Percentiles rank a stretch among this genome's conserved stretches.
phyloP scores from a whole-genome alignment of 768 basidiomycete species.

The Asterophora parasitica region DNA sequence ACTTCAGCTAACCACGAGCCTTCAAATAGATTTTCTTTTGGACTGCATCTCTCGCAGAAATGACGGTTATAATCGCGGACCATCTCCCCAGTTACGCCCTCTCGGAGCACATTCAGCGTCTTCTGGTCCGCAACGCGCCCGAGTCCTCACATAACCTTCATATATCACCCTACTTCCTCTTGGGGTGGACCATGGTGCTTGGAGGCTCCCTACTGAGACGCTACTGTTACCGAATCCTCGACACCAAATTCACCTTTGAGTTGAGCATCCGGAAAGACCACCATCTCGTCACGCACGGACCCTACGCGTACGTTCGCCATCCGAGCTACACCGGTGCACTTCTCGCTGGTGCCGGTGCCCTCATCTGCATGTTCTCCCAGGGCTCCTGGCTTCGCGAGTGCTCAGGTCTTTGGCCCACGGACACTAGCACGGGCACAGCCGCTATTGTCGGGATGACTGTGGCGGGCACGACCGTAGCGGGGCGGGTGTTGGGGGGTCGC shows the following conservation, averaged over 20 bases:
- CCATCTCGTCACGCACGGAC: conserved; percentile 25
- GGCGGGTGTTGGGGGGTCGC: conserved; percentile 14
- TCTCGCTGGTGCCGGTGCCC: conserved; percentile 22
- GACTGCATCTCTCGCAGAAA: conserved; percentile 16
- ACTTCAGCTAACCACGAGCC: background rate
- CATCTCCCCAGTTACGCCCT: conserved; percentile 1
- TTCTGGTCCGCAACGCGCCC: conserved; percentile 4
- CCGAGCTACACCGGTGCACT: conserved; percentile 26
- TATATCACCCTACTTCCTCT: conserved; percentile 2
- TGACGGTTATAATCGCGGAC: conserved; percentile 14
- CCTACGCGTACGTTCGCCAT: conserved; percentile 29
- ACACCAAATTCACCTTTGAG: conserved; percentile 36
- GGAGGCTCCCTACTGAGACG: conserved; percentile 18
- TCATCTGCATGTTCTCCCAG: conserved; percentile 25
- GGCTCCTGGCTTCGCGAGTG: conserved; percentile 29
- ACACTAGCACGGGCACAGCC: conserved; percentile 15
- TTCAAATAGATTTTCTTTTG: conserved; percentile 17
- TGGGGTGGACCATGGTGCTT: conserved; percentile 11
- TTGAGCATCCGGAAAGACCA: conserved; percentile 24
- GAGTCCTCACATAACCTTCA: background rate
- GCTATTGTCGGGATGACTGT: conserved; percentile 6
- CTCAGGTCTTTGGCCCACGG: conserved; percentile 22
- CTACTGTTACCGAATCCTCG: conserved; percentile 32
- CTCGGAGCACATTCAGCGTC: background rate
- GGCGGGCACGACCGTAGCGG: conserved; percentile 5